These are phyloP conservation scores for Elsinoe fawcettii DNA, from an alignment of 2,329 filamentous ascomycete species.

Conservation along the genomic window DNA sequence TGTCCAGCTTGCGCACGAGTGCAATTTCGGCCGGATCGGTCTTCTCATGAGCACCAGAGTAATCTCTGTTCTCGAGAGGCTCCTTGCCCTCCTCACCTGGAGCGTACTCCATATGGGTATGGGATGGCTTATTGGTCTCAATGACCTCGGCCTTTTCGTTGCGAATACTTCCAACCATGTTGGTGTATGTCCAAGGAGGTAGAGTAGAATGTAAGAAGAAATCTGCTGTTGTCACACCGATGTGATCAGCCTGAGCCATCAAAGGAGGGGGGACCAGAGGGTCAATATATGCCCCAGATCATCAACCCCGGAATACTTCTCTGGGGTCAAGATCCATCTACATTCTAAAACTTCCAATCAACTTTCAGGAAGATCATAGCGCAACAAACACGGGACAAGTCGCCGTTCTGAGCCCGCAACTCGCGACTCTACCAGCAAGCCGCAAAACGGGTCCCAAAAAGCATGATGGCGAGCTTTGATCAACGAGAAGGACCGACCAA, in stretches of 20 bases:
- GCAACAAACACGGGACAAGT: slow-evolving; percentile 2
- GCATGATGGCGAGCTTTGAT: not conserved
- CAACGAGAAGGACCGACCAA: not conserved
- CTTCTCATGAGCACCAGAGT: slow-evolving; percentile 28
- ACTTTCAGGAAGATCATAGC: not conserved
- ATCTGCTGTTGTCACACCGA: not conserved
- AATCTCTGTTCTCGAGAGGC: slow-evolving; percentile 19
- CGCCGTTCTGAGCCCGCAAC: not conserved
- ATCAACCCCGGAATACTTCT: not conserved
- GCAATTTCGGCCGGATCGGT: slow-evolving; percentile 27
- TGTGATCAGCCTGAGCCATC: not conserved
- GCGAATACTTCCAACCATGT: not conserved
- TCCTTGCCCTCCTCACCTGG: slow-evolving; percentile 9
- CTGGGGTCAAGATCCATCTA: not conserved
- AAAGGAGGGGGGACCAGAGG: not conserved
- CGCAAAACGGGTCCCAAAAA: slow-evolving; percentile 1
- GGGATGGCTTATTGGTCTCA: slow-evolving; percentile 7
- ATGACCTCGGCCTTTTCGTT: slow-evolving; percentile 6
- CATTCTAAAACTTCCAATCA: not conserved
- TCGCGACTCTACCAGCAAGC: not conserved
- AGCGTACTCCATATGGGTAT: slow-evolving; percentile 5
- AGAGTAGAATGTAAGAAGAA: not conserved
- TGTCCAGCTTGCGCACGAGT: slow-evolving; percentile 27
- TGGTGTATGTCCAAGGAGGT: not conserved
- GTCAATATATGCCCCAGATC: slow-evolving; percentile 10